phyloP scores from a whole-genome alignment of 306 rosid species.

The Fragaria iinumae region DNA sequence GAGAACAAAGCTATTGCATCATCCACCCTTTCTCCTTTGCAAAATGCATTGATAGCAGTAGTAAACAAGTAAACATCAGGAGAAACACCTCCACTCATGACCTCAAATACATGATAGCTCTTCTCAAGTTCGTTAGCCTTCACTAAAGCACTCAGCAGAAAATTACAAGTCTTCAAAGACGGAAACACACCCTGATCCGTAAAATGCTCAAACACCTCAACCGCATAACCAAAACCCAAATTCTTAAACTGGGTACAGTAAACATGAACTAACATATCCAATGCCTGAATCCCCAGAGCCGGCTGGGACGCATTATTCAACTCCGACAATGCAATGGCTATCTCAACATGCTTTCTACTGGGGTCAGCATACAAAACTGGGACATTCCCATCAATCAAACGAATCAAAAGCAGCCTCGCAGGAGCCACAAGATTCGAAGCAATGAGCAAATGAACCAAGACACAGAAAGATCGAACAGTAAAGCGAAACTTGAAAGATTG shows the following conservation, averaged over 20 bases:
- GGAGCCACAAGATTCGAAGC: not conserved
- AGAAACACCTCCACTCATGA: not conserved
- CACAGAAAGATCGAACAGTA: not conserved
- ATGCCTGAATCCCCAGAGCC: not conserved
- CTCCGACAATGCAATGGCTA: not conserved
- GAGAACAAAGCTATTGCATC: not conserved
- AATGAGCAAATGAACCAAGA: not conserved
- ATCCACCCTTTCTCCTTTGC: not conserved
- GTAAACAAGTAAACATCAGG: not conserved
- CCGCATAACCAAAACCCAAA: not conserved
- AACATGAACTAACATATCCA: not conserved
- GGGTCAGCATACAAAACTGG: not conserved
- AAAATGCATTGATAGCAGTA: not conserved
- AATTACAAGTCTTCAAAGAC: not conserved
- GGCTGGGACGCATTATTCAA: not conserved
- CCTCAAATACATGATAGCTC: not conserved
- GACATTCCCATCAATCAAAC: constrained; percentile 3
- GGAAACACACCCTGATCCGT: not conserved
- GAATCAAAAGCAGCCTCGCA: not conserved
- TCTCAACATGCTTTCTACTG: not conserved
- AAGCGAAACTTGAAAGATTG: not conserved
- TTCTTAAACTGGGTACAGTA: constrained; percentile 7
- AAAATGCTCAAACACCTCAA: not conserved
- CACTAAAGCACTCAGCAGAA: not conserved
- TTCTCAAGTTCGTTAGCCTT: not conserved